A percentile compares a stretch with the other conserved stretches of the same genome.
These are phyloP conservation scores for Galium porrigens DNA, from an alignment of 305 asterid species.

Conservation along the genomic window DNA sequence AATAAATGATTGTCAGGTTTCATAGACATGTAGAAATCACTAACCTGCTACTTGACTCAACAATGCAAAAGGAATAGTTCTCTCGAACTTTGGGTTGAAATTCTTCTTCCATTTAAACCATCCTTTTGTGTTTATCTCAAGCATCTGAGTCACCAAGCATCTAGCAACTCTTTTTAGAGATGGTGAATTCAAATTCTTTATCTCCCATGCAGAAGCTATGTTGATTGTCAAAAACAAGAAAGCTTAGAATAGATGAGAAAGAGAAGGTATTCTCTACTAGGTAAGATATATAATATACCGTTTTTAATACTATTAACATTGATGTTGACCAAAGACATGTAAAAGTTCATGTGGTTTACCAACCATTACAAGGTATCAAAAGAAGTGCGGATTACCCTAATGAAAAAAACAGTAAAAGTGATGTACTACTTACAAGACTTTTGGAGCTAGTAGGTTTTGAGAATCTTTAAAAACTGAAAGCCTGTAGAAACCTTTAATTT, in stretches of 20 bases:
- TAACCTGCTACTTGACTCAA: slow-evolving; percentile 93
- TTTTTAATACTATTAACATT: neutral
- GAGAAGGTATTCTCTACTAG: neutral
- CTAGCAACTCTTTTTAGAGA: slow-evolving; percentile 35
- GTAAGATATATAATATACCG: neutral
- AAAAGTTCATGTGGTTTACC: neutral
- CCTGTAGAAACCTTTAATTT: neutral
- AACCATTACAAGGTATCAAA: too few species aligned
- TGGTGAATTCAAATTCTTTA: slow-evolving; percentile 45
- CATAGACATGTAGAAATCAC: slow-evolving; percentile 22
- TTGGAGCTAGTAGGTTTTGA: neutral
- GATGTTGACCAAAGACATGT: slow-evolving; percentile 5
- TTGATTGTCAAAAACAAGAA: slow-evolving; percentile 10
- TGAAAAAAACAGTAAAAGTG: neutral
- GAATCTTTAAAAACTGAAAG: slow-evolving; percentile 8
- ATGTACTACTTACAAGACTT: neutral
- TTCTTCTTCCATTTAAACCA: slow-evolving; percentile 83
- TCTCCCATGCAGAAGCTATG: slow-evolving; percentile 97
- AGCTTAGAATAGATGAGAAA: slow-evolving; percentile 4
- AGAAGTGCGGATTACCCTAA: neutral
- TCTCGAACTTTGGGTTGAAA: slow-evolving; percentile 58
- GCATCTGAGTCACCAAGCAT: slow-evolving; percentile 73
- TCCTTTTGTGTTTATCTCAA: slow-evolving; percentile 64
- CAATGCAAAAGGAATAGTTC: slow-evolving; percentile 70
- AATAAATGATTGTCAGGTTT: neutral